Evolutionary conservation across 768 basidiomycete genomes (phyloP), one percentile per base, ranked within the genome.

Genomic region (Leccinum broughii): DNA sequence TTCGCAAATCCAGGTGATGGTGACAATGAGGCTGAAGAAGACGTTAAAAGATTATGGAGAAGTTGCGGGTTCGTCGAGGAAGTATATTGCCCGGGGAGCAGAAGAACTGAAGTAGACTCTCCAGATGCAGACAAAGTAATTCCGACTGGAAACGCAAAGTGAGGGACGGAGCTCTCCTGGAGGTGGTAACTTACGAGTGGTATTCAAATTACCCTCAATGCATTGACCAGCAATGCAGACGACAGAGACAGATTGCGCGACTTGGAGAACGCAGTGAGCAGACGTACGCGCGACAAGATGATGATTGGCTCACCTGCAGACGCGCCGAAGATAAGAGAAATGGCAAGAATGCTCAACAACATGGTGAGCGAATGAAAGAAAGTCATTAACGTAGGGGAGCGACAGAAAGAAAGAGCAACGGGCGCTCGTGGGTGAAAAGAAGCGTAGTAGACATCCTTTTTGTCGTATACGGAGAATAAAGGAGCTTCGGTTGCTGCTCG

Each of bases 151-250:
- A 55, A 57, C 35, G 51, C 55, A 52, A 56, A 30, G 60, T 70
- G 34, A 72, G 22, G 20, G 49, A 37, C 9, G 24, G 65, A 56
- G 64, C 53, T 49, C n/a, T 28, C 46, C 46, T 5, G 22, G 35
- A 55, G 4, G 41, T 58, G 15, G 28, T 35, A 59, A 86, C 89
- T 77, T 67, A 83, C 82, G 70, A 39, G 89, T 88, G 24, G 81
- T 83, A 69, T 93, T 92, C 34, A 89, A 85, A 75, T 76, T 83
- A 59, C 92, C 92, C 73, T 92, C 82, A 58, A 93, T 76, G 79
- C 92, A 93, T 88, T 93, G 90, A 66, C 91, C 91, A 72, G 91
- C 88, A 89, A 90, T 78, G 80, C 91, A 93, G 62, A 93, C 79
- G 58, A 92, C 85, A 68, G 86, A 74, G 60, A 77, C 72, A 65